Base-by-base conservation (phyloP, 805 yeast species). In the Kuraishia piskuri region DNA sequence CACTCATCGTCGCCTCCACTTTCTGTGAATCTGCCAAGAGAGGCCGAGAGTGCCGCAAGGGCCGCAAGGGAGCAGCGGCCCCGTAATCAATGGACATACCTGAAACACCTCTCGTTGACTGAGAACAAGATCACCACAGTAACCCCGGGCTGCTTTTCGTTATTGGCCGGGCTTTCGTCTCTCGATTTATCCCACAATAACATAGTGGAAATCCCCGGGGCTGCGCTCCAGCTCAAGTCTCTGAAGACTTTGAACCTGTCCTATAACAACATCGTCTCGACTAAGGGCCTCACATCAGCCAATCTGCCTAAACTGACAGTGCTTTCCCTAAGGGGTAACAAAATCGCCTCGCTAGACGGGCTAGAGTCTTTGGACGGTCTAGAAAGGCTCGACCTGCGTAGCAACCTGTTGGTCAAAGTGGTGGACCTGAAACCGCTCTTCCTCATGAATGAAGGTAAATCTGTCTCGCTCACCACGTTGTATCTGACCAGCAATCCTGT, bases 171-270 rank as follows among this genome's bases (percentile, higher is more conserved):
- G 48, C 59, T 76, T 12, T 61, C 72, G 1, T 68, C 76, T 2
- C 70, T 83, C 51, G 86, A 84, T 59, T 64, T 83, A 31, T 82
- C 88, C 1, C 71, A 74, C 55, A 83, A 83, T 58, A 63, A 72
- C 45, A 66, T 83, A 26, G 73, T 72, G 22, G 64, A 66, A 8
- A 59, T 83, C 9, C 88, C 88, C 0, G 60, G 54, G 6, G 82
- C 86, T 3, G 69, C 84, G 47, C 70, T 75, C 17, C 74, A 74
- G 49, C 70, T 83, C 40, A 58, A 65, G 2, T 74, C 73, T 60
- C 63, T 81, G 56, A 79, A 77, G 58, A 78, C 79, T 52, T 68
- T 81, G 53, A 81, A 81, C 57, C 62, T 81, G 36, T 78, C 84
- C 3, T 74, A 73, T 57, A 81, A 81, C 61, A 63, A 72, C 52